Conservation (phyloP, 2,329 filamentous ascomycete species). For the Botrytis cinerea region DNA sequence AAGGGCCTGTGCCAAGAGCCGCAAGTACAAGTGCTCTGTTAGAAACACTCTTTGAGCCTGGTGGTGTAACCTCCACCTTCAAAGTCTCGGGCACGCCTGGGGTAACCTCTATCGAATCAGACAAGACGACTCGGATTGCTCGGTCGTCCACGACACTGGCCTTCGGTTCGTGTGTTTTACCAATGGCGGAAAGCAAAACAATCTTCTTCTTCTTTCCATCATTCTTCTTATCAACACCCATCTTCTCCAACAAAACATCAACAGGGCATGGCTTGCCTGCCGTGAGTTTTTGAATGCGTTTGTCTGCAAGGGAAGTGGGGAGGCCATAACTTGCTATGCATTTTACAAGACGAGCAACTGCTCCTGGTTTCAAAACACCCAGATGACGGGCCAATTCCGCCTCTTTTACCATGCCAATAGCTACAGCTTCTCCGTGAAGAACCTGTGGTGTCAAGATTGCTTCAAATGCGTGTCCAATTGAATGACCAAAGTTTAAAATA, state of each 20-base stretch:
- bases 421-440: slow-evolving; percentile 91
- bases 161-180: slow-evolving; percentile 80
- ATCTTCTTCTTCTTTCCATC: slow-evolving; percentile 94
- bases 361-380: slow-evolving; percentile 79
- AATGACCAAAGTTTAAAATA: slow-evolving; percentile 95
- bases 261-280: slow-evolving; percentile 87
- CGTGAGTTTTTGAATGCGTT: slow-evolving; percentile 76
- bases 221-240: slow-evolving; percentile 99
- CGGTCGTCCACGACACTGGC: slow-evolving; percentile 88
- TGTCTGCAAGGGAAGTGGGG: slow-evolving; percentile 82
- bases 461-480: slow-evolving; percentile 95
- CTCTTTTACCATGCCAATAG: slow-evolving; percentile 98
- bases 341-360: slow-evolving; percentile 86
- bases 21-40: slow-evolving; percentile 94
- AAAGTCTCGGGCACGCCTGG: slow-evolving; percentile 69
- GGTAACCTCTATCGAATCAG: slow-evolving; percentile 71
- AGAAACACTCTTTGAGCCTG: slow-evolving; percentile 96
- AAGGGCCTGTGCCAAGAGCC: slow-evolving; percentile 82
- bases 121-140: slow-evolving; percentile 80
- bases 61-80: slow-evolving; percentile 77
- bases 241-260: slow-evolving; percentile 82
- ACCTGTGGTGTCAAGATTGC: slow-evolving; percentile 94
- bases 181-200: slow-evolving; percentile 87
- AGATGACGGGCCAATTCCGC: slow-evolving; percentile 89
- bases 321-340: slow-evolving; percentile 93